Conservation (phyloP, 345 rosid species). For the Eutrema heterophyllum region DNA sequence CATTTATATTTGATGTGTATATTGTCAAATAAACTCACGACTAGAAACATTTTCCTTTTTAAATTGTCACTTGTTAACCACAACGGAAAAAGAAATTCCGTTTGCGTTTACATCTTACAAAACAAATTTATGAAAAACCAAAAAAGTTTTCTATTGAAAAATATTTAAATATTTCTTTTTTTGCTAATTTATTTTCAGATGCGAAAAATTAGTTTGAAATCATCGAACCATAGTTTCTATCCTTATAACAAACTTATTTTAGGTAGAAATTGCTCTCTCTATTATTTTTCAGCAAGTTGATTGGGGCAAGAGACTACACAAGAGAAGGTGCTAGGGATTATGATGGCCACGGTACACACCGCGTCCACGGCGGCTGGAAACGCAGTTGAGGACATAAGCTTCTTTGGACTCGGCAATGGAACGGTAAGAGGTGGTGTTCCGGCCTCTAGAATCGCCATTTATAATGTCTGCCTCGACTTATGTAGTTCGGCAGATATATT, state of each 20-base stretch:
- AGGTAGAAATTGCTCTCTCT: background rate
- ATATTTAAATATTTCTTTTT: no score
- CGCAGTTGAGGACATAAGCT: constrained; percentile 19
- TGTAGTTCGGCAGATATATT: background rate
- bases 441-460: constrained; percentile 40
- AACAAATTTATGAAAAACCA: no score
- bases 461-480: constrained; percentile 20
- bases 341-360: constrained; percentile 41
- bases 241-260: no score
- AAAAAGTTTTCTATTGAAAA: no score
- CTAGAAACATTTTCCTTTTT: background rate
- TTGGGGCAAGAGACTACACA: constrained; percentile 45
- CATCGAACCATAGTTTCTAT: no score
- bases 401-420: constrained; percentile 39
- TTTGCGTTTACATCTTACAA: no score
- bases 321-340: constrained; percentile 22
- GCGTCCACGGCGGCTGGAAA: constrained; percentile 52
- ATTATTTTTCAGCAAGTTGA: constrained; percentile 31
- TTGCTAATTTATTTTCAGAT: no score
- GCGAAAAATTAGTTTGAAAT: no score
- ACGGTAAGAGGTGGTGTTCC: constrained; percentile 48
- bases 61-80: no score
- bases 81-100: no score
- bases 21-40: no score
- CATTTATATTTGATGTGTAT: no score